Base-by-base conservation (phyloP, 805 yeast genomes). In the Scheffersomyces amazonensis region DNA sequence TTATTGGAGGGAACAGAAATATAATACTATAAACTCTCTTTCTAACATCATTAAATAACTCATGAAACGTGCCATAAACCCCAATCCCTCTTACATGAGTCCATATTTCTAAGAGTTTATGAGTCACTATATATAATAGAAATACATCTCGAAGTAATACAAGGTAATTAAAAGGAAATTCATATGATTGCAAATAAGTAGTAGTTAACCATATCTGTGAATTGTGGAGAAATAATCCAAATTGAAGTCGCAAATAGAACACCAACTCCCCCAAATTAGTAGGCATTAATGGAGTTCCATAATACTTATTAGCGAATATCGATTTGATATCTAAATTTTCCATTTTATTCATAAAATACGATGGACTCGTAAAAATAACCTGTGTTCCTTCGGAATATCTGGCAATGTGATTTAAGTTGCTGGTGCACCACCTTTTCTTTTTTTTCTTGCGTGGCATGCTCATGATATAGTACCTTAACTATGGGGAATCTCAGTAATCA, bases 1-100 rank as follows among this genome's bases (percentile, higher is more conserved):
- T 75, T 17, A 87, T 43, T 0, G 75, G 64, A 2, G 90, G 89
- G 5, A 83, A 60, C 0, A 58, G 39, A 42, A 76, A 48, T 3
- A 77, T 21, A 21, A 58, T 31, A 5, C 43, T 37, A 46, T 73
- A 69, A 0, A 62, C 8, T 0, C 28, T 19, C 24, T 54, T 62
- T 12, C 58, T 41, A 7, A 50, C 10, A 10, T 35, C 27, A n/a
- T 18, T 9, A 12, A 21, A 9, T 41, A 39, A 23, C 46, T 52
- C 1, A 50, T 37, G 35, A 6, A 54, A 12, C 3, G 63, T 60
- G n/a, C 66, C 66, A 17, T 62, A 13, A 0, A 62, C 12, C 3
- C 80, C 80, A 50, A 69, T 69, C 1, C 73, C 74, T 11, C 44
- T 47, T 2, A 66, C 35, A 16, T 31, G 17, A 1, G 47, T 39